Conservation (phyloP, 139 green algal genomes). For the Chlamydomonas schloesseri region DNA sequence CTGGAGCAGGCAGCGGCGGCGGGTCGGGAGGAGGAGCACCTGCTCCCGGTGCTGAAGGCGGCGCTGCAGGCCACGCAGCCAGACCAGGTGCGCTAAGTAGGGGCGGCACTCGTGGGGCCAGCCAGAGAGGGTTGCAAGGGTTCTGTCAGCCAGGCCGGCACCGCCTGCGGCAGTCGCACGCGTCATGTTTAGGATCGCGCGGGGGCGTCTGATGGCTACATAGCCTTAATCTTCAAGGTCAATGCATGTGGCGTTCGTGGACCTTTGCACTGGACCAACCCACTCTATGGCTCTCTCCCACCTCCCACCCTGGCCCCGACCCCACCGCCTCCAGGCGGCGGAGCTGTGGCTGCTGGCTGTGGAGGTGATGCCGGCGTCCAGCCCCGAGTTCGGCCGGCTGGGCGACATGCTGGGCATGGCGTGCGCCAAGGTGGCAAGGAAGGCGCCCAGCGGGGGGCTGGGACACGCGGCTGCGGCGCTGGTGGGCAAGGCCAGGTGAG, state of each 20-base stretch:
- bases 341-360: slow-evolving; percentile 22
- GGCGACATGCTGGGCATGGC: slow-evolving; percentile 9
- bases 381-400: slow-evolving; percentile 7
- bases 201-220: too few relatives aligned
- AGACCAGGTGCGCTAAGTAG: slow-evolving; percentile 1
- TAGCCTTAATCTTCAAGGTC: too few relatives aligned
- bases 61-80: slow-evolving; percentile 40
- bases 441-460: background rate
- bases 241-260: too few relatives aligned
- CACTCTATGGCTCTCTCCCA: background rate
- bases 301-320: too few relatives aligned
- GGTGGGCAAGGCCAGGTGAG: slow-evolving; percentile 39
- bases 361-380: background rate
- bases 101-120: too few relatives aligned
- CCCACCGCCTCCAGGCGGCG: background rate
- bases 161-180: too few relatives aligned
- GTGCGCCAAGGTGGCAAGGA: slow-evolving; percentile 20
- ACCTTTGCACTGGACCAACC: too few relatives aligned
- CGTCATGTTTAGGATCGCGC: too few relatives aligned
- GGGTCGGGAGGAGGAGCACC: background rate
- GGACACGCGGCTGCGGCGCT: slow-evolving; percentile 12
- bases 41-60: background rate
- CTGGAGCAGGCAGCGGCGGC: slow-evolving; percentile 36
- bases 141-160: too few relatives aligned
- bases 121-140: too few relatives aligned